Conservation (phyloP, 176 grass and related monocot genomes). For the Cenchrus americanus region DNA sequence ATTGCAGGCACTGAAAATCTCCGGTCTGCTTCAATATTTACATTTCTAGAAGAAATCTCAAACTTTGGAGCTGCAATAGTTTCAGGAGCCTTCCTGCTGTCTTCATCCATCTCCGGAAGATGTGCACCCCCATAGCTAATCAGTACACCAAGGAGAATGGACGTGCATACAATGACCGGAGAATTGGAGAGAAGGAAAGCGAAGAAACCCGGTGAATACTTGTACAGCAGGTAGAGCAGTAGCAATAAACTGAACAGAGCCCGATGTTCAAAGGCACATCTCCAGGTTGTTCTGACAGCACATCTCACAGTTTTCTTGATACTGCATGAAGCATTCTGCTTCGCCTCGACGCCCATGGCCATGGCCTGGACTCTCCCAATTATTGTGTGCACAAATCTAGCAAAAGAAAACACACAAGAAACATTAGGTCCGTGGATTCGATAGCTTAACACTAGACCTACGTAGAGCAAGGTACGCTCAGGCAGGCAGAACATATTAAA, state of each 20-base stretch:
- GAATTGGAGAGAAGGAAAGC: constrained; percentile 53
- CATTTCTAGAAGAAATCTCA: constrained; percentile 39
- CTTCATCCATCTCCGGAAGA: constrained; percentile 41
- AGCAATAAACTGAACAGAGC: constrained; percentile 43
- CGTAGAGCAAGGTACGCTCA: neutral
- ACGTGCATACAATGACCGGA: constrained; percentile 72
- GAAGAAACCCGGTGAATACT: constrained; percentile 56
- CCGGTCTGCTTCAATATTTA: constrained; percentile 19
- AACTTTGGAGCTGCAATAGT: constrained; percentile 38
- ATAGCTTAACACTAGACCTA: neutral
- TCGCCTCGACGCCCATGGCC: constrained; percentile 29
- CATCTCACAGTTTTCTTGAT: constrained; percentile 46
- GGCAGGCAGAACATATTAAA: neutral
- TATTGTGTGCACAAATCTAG: constrained; percentile 5
- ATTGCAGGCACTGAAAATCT: constrained; percentile 20
- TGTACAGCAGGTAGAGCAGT: constrained; percentile 66
- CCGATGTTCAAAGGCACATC: constrained; percentile 56
- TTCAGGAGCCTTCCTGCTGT: neutral
- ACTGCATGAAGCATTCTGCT: constrained; percentile 14
- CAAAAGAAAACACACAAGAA: constrained; percentile 5
- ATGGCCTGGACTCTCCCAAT: constrained; percentile 26
- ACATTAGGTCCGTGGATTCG: constrained; percentile 1
- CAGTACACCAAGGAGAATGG: constrained; percentile 68
- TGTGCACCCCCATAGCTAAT: constrained; percentile 55
- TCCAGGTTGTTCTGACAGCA: constrained; percentile 50